Evolutionary conservation across 2,329 filamentous ascomycete species (phyloP).

Genomic region (Paraconiothyrium sp.): DNA sequence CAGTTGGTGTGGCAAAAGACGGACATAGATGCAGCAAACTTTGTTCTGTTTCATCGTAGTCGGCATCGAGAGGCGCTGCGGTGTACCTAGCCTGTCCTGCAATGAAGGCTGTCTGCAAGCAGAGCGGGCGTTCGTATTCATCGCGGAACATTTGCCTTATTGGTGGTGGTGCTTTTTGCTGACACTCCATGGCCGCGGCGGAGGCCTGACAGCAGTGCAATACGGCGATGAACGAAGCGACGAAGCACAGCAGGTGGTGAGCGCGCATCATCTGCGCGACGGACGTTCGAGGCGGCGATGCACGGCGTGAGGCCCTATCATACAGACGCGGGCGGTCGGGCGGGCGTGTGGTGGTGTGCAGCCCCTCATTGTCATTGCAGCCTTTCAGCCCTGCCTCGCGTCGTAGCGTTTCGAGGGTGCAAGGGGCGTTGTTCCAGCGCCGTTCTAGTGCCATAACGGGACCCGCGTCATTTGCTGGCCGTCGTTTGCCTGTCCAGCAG

Average conservation of each 20-base stretch:
- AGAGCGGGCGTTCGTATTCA: constrained; percentile 12
- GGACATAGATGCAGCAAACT: not conserved
- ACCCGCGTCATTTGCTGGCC: constrained; percentile 21
- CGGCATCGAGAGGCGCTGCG: not conserved
- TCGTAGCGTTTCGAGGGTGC: constrained; percentile 21
- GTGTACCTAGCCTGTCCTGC: not conserved
- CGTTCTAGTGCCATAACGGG: constrained; percentile 18
- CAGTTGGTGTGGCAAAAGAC: constrained; percentile 3
- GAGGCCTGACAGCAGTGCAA: constrained; percentile 7
- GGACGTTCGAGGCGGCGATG: not conserved
- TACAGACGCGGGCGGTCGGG: not conserved
- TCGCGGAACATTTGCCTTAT: constrained; percentile 7
- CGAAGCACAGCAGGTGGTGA: constrained; percentile 5
- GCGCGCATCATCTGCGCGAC: constrained; percentile 1
- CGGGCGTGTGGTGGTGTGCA: constrained; percentile 9
- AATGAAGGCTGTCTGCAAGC: constrained; percentile 8
- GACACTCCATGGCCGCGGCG: constrained; percentile 4
- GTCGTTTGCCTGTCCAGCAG: not conserved
- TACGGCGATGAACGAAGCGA: constrained; percentile 5
- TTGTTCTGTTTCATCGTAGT: constrained; percentile 5
- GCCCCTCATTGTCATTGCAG: constrained; percentile 2
- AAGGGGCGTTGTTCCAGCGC: constrained; percentile 24
- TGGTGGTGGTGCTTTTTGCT: constrained; percentile 8
- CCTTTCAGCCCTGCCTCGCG: constrained; percentile 10
- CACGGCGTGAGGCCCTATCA: not conserved